Percentiles rank a stretch among this genome's conserved stretches.
phyloP scores from a whole-genome alignment of 2,329 filamentous ascomycete species.

The Septoria petroselini region DNA sequence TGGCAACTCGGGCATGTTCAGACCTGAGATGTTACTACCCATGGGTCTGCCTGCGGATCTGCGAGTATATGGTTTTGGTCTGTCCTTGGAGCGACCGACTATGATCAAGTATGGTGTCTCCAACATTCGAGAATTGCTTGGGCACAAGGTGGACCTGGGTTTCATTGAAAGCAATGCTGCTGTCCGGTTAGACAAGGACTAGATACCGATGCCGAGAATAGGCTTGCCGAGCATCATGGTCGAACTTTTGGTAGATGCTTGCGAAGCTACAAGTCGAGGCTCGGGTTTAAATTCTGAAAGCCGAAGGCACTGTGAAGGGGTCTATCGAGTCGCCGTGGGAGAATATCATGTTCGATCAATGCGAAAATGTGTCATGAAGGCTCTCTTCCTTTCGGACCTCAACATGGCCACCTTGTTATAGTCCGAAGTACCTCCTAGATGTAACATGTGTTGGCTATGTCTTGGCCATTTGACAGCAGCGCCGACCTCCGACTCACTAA shows the following conservation, averaged over 20 bases:
- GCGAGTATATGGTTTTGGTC: constrained; percentile 89
- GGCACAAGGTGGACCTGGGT: constrained; percentile 90
- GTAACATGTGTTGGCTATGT: constrained; percentile 11
- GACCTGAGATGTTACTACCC: constrained; percentile 91
- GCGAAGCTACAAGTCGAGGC: too few relatives aligned
- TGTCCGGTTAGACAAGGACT: constrained; percentile 79
- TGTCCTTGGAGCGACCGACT: constrained; percentile 88
- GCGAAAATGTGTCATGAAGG: too few relatives aligned
- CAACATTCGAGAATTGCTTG: constrained; percentile 88
- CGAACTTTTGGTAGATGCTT: too few relatives aligned
- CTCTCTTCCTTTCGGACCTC: too few relatives aligned
- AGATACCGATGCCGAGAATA: constrained; percentile 5
- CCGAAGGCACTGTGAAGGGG: too few relatives aligned
- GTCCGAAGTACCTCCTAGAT: constrained; percentile 9
- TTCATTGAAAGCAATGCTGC: constrained; percentile 92
- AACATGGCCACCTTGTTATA: too few relatives aligned
- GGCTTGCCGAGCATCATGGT: too few relatives aligned
- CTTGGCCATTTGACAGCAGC: too few relatives aligned
- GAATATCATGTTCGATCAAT: too few relatives aligned
- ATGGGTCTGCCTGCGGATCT: constrained; percentile 92
- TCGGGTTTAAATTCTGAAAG: too few relatives aligned
- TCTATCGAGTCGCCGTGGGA: too few relatives aligned
- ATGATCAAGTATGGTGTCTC: constrained; percentile 85
- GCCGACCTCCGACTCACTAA: too few relatives aligned
- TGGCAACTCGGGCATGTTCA: constrained; percentile 97